Evolutionary conservation across 2,329 filamentous ascomycete species (phyloP).

Genomic region (Ophiostoma tasmaniense): DNA sequence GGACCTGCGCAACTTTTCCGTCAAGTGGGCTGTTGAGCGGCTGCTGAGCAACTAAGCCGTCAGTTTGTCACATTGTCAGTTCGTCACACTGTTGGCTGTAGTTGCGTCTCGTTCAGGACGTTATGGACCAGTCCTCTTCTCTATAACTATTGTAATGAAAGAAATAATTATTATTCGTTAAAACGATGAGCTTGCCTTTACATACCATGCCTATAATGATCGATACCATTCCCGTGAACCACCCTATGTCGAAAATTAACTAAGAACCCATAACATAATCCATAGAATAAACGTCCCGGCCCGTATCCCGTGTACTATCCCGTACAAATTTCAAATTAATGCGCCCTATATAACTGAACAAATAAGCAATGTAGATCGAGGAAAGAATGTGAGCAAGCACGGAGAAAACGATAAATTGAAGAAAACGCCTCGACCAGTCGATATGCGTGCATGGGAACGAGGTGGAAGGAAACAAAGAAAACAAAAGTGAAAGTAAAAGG

Average conservation of each 20-base stretch:
- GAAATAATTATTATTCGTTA: not conserved
- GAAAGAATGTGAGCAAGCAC: not conserved
- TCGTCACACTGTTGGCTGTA: not conserved
- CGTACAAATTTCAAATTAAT: not conserved
- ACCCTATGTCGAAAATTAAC: not conserved
- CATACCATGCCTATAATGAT: not conserved
- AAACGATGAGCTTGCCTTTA: not conserved
- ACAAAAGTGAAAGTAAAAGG: not conserved
- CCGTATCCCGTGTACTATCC: not conserved
- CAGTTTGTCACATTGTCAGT: not conserved
- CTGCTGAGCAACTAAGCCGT: constrained; percentile 38
- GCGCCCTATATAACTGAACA: not conserved
- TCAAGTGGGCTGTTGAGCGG: constrained; percentile 61
- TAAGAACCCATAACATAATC: not conserved
- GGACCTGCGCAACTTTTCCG: constrained; percentile 59
- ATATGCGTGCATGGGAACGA: not conserved
- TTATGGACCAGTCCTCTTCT: not conserved
- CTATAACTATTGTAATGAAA: not conserved
- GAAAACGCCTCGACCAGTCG: not conserved
- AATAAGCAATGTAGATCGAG: not conserved
- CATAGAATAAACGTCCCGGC: not conserved
- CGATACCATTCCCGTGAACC: not conserved
- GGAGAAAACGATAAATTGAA: not conserved
- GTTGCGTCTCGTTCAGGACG: not conserved
- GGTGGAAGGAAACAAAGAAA: not conserved